Evolutionary conservation across 257 asterid genomes (phyloP), one percentile per base, ranked within the genome.

Genomic region (Catharanthus roseus): DNA sequence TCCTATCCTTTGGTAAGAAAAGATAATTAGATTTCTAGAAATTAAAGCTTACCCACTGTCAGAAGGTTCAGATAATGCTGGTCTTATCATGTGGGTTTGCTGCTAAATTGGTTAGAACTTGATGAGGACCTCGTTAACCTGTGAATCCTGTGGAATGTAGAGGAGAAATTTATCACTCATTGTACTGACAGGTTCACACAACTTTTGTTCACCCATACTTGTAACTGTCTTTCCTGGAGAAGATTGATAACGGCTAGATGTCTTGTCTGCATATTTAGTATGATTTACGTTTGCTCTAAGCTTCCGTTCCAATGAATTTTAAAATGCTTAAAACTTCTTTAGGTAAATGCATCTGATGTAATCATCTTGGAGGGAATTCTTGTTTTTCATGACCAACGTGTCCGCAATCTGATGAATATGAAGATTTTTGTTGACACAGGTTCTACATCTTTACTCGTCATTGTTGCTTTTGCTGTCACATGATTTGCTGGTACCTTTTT

Each of bases 331-430:
- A n/a, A 12, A 15, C 29, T 34, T 49, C n/a, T 34, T 34, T 51
- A 95, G 99, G 99, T 95, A 64, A 95, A 95, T 86, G 96, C 98
- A 65, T 91, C 97, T 65, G 97, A 95, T 77, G 99, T 95, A 55
- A 95, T 95, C 81, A 95, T 95, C 74, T 79, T 95, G 78, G 99
- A 95, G 82, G 99, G 99, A 54, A 95, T 95, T 83, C 96, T 95
- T 44, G 96, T 95, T 73, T 95, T 95, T 80, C 99, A 95, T 69
- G 99, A 95, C 67, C 93, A 77, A 60, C 87, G 95, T 61, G 99
- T 95, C 50, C 96, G 99, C 39, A 88, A 86, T 81, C 84, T 91
- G 77, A 95, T 95, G 99, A 95, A 84, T 76, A 91, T 95, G 99
- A 95, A 95, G 89, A 86, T 95, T 78, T 95, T 95, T 79, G 98